Base-by-base conservation (phyloP, 768 basidiomycete genomes). In the Punctularia strigosozonata region DNA sequence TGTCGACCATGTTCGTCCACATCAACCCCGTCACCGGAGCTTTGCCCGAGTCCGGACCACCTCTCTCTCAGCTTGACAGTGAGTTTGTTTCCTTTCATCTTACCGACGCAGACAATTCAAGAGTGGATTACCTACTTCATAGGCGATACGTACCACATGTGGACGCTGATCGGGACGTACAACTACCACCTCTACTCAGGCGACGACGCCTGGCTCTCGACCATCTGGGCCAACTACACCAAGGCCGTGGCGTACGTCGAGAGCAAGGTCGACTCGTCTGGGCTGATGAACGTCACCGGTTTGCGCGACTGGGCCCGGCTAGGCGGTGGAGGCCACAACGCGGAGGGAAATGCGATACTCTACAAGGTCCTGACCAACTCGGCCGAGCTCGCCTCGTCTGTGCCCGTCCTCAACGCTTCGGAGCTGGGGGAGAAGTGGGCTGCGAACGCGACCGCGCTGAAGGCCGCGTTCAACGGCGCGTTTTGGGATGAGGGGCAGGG, bases 181-280 rank as follows among this genome's bases (percentile, higher is more conserved):
- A 76, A 75, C 49, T 77, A 77, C 51, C 68, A 61, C 43, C 50
- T 74, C 4, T 77, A 66, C 47, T 66, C 70, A 1, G 75, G 74
- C 0, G 74, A 77, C 48, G 51, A 45, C 3, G 63, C 47, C 0
- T 76, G 73, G 73, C 46, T 75, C n/a, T 43, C 64, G 42, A 52
- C 36, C 5, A 54, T 71, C 3, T 77, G 74, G 72, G 40, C 62
- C 20, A 75, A 75, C 48, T 74, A 71, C 45, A 75, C 73, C 4
- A 68, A 65, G 41, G 75, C 74, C 0, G 68, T 75, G 1, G 62
- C 60, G 4, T 77, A 69, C 48, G 53, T 77, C 15, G 68, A 70
- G 41, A 61, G 61, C 18, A 72, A 74, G 37, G 71, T 76, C 0
- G 67, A 69, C 36, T 47, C 45, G 1, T 61, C 64, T 0, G 73